Evolutionary conservation across 306 rosid species (phyloP).

Genomic region (Vigna mungo): DNA sequence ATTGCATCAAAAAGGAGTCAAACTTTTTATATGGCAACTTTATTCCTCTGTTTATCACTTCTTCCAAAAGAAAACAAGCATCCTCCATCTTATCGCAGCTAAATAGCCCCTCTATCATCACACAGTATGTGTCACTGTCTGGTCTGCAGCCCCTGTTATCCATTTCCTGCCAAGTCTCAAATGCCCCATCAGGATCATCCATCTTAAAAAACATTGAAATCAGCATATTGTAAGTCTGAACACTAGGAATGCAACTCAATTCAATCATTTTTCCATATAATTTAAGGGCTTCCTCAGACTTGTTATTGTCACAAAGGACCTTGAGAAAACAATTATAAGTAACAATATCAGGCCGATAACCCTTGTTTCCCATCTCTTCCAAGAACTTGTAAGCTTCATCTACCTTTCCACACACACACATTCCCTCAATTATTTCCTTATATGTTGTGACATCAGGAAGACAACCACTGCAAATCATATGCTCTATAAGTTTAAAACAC

Average conservation of each 20-base stretch:
- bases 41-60: conserved; percentile 69
- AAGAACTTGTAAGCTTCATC: conserved; percentile 81
- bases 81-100: conserved; percentile 64
- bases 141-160: conserved; percentile 59
- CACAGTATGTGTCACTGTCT: conserved; percentile 70
- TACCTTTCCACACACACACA: conserved; percentile 79
- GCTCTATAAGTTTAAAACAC: conserved; percentile 63
- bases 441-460: conserved; percentile 95
- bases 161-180: conserved; percentile 88
- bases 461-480: conserved; percentile 84
- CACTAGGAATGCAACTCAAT: conserved; percentile 74
- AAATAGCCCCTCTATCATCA: conserved; percentile 91
- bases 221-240: conserved; percentile 88
- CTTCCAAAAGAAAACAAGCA: conserved; percentile 78
- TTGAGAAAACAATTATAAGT: conserved; percentile 91
- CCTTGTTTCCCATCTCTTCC: conserved; percentile 95
- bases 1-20: conserved; percentile 71
- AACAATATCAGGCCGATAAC: conserved; percentile 88
- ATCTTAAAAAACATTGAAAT: conserved; percentile 78
- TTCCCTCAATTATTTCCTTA: conserved; percentile 83
- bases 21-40: conserved; percentile 80
- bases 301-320: conserved; percentile 81
- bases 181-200: conserved; percentile 79
- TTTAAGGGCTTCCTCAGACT: conserved; percentile 75
- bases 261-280: conserved; percentile 72